Evolutionary conservation across 768 basidiomycete genomes (phyloP).

Genomic region (Kwoniella dejecticola): DNA sequence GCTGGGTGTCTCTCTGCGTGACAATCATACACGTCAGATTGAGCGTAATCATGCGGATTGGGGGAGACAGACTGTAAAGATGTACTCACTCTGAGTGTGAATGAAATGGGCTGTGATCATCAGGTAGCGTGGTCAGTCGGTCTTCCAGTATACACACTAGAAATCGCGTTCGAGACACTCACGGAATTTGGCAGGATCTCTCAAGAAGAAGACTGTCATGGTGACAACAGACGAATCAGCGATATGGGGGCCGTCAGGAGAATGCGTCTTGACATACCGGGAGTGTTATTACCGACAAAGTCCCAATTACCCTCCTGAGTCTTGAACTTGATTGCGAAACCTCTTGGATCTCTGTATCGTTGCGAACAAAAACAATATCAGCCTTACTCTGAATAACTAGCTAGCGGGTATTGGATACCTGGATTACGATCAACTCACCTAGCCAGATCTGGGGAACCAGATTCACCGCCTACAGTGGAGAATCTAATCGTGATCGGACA

Average conservation of each 20-base stretch:
- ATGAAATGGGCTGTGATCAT: conserved; percentile 55
- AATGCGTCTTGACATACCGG: conserved; percentile 21
- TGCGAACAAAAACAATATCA: not conserved
- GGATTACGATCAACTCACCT: conserved; percentile 32
- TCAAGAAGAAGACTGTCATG: conserved; percentile 4
- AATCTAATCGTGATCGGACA: conserved; percentile 52
- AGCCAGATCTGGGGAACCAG: conserved; percentile 58
- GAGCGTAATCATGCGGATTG: not conserved
- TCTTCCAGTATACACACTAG: no score
- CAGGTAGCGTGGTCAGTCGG: not conserved
- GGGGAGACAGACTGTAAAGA: not conserved
- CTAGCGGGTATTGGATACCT: no score
- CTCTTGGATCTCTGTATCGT: conserved; percentile 55
- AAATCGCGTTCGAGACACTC: no score
- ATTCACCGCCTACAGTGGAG: conserved; percentile 60
- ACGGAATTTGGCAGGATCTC: conserved; percentile 58
- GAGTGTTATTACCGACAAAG: conserved; percentile 53
- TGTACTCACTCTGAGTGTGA: conserved; percentile 16
- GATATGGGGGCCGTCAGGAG: not conserved
- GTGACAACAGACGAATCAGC: not conserved
- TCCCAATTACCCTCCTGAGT: conserved; percentile 59
- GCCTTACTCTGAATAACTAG: not conserved
- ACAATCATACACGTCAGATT: conserved; percentile 18
- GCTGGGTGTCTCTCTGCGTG: conserved; percentile 67
- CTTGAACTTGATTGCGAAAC: conserved; percentile 59